Conservation (phyloP, 768 basidiomycete genomes). For the Leccinum disarticulatum region DNA sequence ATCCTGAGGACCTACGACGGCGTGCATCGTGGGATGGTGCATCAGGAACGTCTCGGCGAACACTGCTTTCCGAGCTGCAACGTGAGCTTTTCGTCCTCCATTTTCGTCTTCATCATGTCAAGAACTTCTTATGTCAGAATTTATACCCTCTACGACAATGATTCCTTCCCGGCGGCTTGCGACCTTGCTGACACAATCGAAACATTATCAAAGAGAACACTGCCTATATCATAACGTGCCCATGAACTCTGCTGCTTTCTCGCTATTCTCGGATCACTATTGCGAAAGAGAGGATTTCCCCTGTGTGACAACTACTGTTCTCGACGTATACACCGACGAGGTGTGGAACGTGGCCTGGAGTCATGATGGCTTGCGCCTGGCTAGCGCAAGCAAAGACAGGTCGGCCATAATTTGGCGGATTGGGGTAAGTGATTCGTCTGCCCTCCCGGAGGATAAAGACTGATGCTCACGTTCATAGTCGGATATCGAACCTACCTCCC, state of each 20-base stretch:
- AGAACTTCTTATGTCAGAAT: constrained; percentile 47
- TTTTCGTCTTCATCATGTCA: not conserved
- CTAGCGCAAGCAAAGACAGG: constrained; percentile 86
- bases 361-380: constrained; percentile 79
- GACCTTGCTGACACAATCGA: constrained; percentile 83
- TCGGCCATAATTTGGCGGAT: constrained; percentile 88
- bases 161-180: constrained; percentile 87
- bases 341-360: constrained; percentile 98
- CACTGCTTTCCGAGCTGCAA: constrained; percentile 78
- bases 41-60: constrained; percentile 70
- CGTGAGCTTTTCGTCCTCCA: constrained; percentile 45
- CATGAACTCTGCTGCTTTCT: constrained; percentile 55
- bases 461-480: constrained; percentile 32
- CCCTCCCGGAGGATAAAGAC: constrained; percentile 3
- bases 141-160: constrained; percentile 90
- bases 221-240: constrained; percentile 88
- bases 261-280: constrained; percentile 84
- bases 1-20: constrained; percentile 77
- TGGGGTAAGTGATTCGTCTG: constrained; percentile 52
- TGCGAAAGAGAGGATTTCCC: constrained; percentile 86
- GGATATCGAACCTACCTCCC: constrained; percentile 47
- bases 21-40: constrained; percentile 91
- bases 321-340: constrained; percentile 87
- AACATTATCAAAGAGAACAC: constrained; percentile 70
- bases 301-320: constrained; percentile 76